These are phyloP conservation scores for Chlamydomonas schloesseri DNA, from an alignment of 139 green algal genomes.

Conservation along the genomic window DNA sequence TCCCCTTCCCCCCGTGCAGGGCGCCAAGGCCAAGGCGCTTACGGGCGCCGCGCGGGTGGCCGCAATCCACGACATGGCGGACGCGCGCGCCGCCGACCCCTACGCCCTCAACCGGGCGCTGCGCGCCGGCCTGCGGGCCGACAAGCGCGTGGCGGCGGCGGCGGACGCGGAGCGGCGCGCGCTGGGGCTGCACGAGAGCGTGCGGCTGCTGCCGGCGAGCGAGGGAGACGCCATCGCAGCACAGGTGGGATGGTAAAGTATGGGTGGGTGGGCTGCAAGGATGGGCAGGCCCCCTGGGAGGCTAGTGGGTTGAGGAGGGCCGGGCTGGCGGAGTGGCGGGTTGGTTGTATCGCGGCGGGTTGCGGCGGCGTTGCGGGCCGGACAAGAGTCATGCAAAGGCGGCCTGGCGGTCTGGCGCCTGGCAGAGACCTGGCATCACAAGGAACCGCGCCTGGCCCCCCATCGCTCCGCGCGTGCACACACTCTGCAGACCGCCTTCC, in stretches of 20 bases:
- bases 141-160: constrained; percentile 44
- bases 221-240: constrained; percentile 6
- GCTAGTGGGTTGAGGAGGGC: too few species aligned
- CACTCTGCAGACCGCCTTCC: constrained; percentile 19
- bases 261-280: too few species aligned
- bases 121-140: constrained; percentile 46
- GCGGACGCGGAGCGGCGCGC: constrained; percentile 50
- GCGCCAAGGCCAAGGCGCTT: constrained; percentile 42
- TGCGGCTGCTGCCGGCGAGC: constrained; percentile 42
- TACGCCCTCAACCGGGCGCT: constrained; percentile 74
- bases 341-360: too few species aligned
- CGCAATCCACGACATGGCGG: constrained; percentile 53
- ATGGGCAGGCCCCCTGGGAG: too few species aligned
- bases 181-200: constrained; percentile 71
- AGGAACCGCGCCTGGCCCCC: too few species aligned
- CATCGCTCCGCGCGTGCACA: too few species aligned
- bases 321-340: too few species aligned
- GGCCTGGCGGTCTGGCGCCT: too few species aligned
- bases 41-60: constrained; percentile 47
- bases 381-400: too few species aligned
- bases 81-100: constrained; percentile 53
- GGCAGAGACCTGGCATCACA: too few species aligned
- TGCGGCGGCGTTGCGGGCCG: too few species aligned
- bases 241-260: background rate
- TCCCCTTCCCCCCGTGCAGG: too few species aligned